phyloP scores from a whole-genome alignment of 805 yeast genomes.

The Saccharomycopsis olivae region DNA sequence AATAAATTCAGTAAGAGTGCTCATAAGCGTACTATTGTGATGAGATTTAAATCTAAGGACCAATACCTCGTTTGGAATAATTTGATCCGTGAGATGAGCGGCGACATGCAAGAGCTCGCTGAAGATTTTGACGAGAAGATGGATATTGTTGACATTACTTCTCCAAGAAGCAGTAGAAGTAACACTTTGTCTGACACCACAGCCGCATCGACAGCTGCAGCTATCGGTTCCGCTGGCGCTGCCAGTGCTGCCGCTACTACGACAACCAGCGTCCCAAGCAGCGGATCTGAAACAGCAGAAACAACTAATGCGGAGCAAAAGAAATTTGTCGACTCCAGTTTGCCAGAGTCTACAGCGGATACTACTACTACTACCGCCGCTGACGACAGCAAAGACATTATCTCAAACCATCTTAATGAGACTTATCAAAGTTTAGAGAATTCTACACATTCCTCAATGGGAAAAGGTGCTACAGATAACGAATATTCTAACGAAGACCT shows the following conservation, averaged over 20 bases:
- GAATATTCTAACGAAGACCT: slow-evolving; percentile 8
- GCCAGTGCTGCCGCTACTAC: no score
- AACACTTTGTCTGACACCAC: no score
- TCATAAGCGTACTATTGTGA: slow-evolving; percentile 16
- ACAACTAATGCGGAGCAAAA: no score
- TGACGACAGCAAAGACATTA: slow-evolving; percentile 3
- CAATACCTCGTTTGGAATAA: slow-evolving; percentile 16
- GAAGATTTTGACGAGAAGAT: slow-evolving; percentile 12
- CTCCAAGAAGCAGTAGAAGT: slow-evolving; percentile 1
- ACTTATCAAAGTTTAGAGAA: not conserved
- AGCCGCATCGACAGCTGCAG: no score
- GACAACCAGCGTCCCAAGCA: no score
- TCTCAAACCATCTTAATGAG: slow-evolving; percentile 9
- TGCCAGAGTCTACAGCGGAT: not conserved
- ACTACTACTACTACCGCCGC: slow-evolving; percentile 1
- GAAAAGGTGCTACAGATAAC: slow-evolving; percentile 1
- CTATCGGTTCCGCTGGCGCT: no score
- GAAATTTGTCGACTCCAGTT: no score
- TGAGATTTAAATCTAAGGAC: slow-evolving; percentile 12
- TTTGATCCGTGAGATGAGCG: slow-evolving; percentile 16
- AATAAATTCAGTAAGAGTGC: slow-evolving; percentile 17
- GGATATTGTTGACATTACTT: slow-evolving; percentile 1
- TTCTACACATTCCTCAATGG: not conserved
- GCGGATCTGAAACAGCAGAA: no score
- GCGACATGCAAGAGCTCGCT: slow-evolving; percentile 14